Evolutionary conservation across 169 alveolate genomes (phyloP).

Genomic region (Toxoplasma gondii): DNA sequence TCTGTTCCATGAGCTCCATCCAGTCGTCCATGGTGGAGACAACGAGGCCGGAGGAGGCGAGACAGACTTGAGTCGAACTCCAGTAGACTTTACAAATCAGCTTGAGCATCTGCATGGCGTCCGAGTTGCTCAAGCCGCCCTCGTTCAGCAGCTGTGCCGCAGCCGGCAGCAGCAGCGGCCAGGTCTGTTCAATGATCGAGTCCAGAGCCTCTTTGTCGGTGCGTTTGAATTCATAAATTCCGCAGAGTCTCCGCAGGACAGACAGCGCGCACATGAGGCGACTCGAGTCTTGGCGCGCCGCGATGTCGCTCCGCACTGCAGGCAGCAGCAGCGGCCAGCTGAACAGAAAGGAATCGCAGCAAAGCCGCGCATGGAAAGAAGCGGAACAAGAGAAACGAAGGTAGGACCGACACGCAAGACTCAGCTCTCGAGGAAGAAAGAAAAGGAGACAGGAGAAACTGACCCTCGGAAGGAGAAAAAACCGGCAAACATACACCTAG

Average conservation of each 20-base stretch:
- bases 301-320: conserved; percentile 36
- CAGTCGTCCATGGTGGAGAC: conserved; percentile 57
- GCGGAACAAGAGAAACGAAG: neutral
- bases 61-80: conserved; percentile 50
- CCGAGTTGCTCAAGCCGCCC: conserved; percentile 29
- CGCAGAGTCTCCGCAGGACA: conserved; percentile 44
- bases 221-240: conserved; percentile 36
- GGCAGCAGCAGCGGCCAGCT: conserved; percentile 43
- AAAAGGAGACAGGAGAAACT: too few relatives aligned
- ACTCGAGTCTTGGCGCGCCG: neutral
- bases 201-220: conserved; percentile 38
- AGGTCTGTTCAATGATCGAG: conserved; percentile 5
- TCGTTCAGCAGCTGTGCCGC: conserved; percentile 48
- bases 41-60: conserved; percentile 29
- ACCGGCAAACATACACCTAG: too few relatives aligned
- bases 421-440: too few relatives aligned
- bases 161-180: conserved; percentile 57
- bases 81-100: conserved; percentile 32
- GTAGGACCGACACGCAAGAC: neutral
- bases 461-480: too few relatives aligned
- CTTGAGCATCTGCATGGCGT: conserved; percentile 51
- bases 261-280: conserved; percentile 21
- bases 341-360: neutral
- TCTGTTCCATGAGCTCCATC: conserved; percentile 49
- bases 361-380: neutral